phyloP scores from a whole-genome alignment of 345 rosid genomes.

The Turritis glabra region DNA sequence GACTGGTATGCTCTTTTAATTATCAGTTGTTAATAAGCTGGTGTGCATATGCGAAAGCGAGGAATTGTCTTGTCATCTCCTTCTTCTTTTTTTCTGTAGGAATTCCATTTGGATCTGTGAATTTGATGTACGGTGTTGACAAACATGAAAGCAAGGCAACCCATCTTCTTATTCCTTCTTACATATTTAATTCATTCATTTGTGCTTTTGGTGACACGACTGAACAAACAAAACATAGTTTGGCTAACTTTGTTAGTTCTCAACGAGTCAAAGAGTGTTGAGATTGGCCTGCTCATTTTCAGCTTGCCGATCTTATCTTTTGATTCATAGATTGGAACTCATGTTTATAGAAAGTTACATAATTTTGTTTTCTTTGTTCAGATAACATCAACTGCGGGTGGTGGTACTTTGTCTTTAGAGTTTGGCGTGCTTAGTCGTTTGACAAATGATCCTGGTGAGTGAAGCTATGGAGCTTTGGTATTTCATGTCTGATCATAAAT shows the following conservation, averaged over 20 bases:
- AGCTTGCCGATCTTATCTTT: neutral
- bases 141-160: conserved; percentile 96
- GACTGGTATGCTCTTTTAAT: conserved; percentile 54
- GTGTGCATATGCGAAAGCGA: neutral
- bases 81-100: conserved; percentile 52
- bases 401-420: conserved; percentile 97
- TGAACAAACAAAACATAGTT: neutral
- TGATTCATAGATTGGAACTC: neutral
- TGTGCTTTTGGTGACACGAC: conserved; percentile 6
- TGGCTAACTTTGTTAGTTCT: neutral
- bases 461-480: conserved; percentile 20
- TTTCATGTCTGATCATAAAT: neutral
- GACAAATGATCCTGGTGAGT: conserved; percentile 92
- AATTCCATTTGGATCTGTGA: conserved; percentile 96
- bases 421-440: conserved; percentile 90
- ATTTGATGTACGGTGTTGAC: conserved; percentile 89
- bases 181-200: conserved; percentile 11
- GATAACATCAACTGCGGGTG: conserved; percentile 99
- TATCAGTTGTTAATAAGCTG: conserved; percentile 1
- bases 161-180: conserved; percentile 2
- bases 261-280: neutral
- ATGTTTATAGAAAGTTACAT: conserved; percentile 8
- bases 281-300: neutral
- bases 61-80: conserved; percentile 6
- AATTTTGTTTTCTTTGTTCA: conserved; percentile 46